Evolutionary conservation across 2,329 filamentous ascomycete genomes (phyloP), one percentile per base, ranked within the genome.

Genomic region (Colletotrichum salicis): DNA sequence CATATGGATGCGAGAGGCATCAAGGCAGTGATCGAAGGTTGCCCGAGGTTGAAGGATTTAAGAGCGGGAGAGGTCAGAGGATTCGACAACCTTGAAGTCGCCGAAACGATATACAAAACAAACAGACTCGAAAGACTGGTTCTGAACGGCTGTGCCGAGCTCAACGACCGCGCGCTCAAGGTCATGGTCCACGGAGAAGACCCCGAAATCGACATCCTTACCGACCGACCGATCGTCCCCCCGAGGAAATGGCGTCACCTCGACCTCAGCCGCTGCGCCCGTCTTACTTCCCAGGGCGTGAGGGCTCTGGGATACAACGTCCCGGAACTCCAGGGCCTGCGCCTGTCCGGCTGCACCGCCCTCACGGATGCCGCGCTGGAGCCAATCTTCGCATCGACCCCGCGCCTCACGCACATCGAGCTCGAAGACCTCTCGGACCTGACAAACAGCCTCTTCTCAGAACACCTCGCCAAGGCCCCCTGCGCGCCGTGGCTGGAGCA

Each of bases 61-160:
- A 89, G 94, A 70, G 94, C 93, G 11, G 92, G 94, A 58, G 95
- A 97, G 80, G 88, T 97, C 31, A 87, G 86, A 67, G 94, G 95
- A 0, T 96, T 97, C 79, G 89, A 95, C 74, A 91, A 93, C 75
- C 77, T 90, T 1, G 88, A 91, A 0, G 90, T 97, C 37, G 93
- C 95, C 76, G 83, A 90, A 64, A 87, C 90, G 69, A 86, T 98
- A 2, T 98, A 96, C 82, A 84, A 90, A 76, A 91, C 90, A 5
- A 98, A 98, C 80, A 92, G 87, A 1, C 86, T 99, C 5, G 93
- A 97, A 80, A 88, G 92, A n/a, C 85, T 99, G 4, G 87, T 96
- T 27, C 84, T 98, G 60, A 93, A 91, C 77, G 93, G 94, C 58
- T 97, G 96, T 79, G 86, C 90, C 6, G 93, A 94, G 67, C 84